Evolutionary conservation across 805 yeast genomes (phyloP).

Genomic region (Metschnikowia proteae): DNA sequence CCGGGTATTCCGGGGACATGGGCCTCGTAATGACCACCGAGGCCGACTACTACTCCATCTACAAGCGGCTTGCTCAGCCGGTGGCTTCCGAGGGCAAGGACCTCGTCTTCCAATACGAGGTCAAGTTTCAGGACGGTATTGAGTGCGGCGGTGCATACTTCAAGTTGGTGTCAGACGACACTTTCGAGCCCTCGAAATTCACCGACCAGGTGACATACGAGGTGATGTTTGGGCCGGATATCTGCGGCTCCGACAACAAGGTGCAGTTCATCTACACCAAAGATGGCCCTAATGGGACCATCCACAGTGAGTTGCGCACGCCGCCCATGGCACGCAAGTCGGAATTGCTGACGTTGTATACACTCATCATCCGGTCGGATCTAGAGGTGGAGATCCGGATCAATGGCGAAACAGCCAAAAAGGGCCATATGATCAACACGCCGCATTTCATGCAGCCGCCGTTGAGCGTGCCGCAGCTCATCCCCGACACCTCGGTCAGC

Average conservation of each 20-base stretch:
- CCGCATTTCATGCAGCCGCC: constrained; percentile 58
- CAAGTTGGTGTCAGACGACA: constrained; percentile 54
- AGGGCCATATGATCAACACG: constrained; percentile 60
- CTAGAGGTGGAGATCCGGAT: constrained; percentile 76
- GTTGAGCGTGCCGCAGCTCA: constrained; percentile 60
- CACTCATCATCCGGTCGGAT: constrained; percentile 63
- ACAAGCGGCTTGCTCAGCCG: constrained; percentile 53
- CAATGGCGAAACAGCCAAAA: constrained; percentile 68
- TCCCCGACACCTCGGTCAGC: constrained; percentile 52
- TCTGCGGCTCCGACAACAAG: constrained; percentile 76
- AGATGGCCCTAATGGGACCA: constrained; percentile 51
- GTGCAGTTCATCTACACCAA: constrained; percentile 70
- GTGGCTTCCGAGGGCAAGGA: constrained; percentile 60
- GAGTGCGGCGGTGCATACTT: constrained; percentile 89
- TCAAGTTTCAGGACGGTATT: constrained; percentile 74
- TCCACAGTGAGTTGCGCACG: constrained; percentile 64
- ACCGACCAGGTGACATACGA: constrained; percentile 68
- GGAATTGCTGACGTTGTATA: constrained; percentile 64
- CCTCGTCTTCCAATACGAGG: constrained; percentile 85
- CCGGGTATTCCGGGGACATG: constrained; percentile 61
- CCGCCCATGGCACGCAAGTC: constrained; percentile 65
- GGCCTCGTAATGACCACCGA: constrained; percentile 74
- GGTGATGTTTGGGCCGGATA: constrained; percentile 93
- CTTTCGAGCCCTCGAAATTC: constrained; percentile 45
- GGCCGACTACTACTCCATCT: constrained; percentile 81